Evolutionary conservation across 2,329 filamentous ascomycete genomes (phyloP), one percentile per base, ranked within the genome.

Genomic region (Colletotrichum liriopes): DNA sequence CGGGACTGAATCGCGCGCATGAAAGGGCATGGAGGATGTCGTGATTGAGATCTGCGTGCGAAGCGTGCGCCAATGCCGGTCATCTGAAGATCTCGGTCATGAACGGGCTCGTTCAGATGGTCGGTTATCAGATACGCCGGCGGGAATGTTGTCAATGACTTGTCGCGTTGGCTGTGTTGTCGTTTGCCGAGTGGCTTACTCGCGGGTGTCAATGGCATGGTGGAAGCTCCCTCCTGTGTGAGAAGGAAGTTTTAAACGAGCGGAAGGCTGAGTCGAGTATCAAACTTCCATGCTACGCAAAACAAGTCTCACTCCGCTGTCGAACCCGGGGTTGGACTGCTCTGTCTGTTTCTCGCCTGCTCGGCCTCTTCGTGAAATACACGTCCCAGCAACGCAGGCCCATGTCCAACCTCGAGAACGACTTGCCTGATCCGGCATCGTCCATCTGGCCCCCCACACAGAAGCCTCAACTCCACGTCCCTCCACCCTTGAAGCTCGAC

Each of bases 1-100:
- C 26, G 59, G 59, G 8, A 26, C 43, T 62, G 59, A 62, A 51
- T 62, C 59, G 59, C n/a, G 59, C 35, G 66, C 66, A 68, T 68
- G 23, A 55, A 63, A 35, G 9, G 23, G 32, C 12, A 20, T 14
- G 47, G n/a, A n/a, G 45, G 41, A 29, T 39, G 39, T 45, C 35
- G 7, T 45, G n/a, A 47, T 26, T 47, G 43, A 45, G 47, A 56
- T 32, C 32, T 11, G 61, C 55, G 26, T 39, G 45, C 23, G 67
- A 45, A 54, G 43, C 35, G 45, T 43, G 54, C 45, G 35, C 26
- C 16, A 32, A 18, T 45, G 61, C 45, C 32, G 18, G 60, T 54
- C 37, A 37, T 70, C 61, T 54, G 61, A 60, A 41, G n/a, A 64
- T 29, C 12, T 20, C 18, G 26, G 61, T 29, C 20, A 5, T 32